Base-by-base conservation (phyloP, 352 stramenopile genomes). In the Globisporangium splendens region DNA sequence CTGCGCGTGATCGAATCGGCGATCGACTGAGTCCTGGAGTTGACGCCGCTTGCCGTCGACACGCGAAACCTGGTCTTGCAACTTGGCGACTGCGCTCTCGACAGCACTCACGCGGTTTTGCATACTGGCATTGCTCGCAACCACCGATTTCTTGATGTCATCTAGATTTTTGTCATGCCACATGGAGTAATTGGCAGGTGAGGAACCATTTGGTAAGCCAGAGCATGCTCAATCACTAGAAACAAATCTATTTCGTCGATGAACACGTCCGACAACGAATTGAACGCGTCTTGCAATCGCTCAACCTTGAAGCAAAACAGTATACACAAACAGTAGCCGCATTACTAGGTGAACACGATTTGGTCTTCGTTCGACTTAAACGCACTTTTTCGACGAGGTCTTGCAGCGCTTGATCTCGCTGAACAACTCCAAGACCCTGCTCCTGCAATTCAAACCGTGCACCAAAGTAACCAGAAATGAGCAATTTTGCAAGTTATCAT, bases 181-280 rank as follows among this genome's bases (percentile, higher is more conserved):
- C 8, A 43, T 43, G 38, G 24, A 43, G 38, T 43, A 50, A 42
- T 58, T 20, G 38, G 38, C 14, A 42, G 21, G 13, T 31, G 12
- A 22, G 5, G 10, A 11, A 2, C 20, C 13, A 38, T 41, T 21
- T 44, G 28, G 18, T 46, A 20, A 58, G 28, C 14, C 38, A 50
- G 38, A 17, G 4, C 18, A 14, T 11, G 13, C 24, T 41, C n/a
- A 44, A 33, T 24, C 44, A 46, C n/a, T 21, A 10, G 7, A 38
- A 24, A 20, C 39, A 11, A 11, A 83, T 70, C 73, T 11, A 79
- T 61, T 56, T 83, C 75, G 53, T 72, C 77, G 2, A 75, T 85
- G 49, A 79, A 73, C 0, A 83, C 77, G 20, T 88, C 77, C 2
- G 75, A 86, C 6, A 86, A 54, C 18, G 75, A 84, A 13, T 73